These are phyloP conservation scores for Spinellus fusiger DNA, from an alignment of 192 early-diverging fungal genomes.

Conservation along the genomic window DNA sequence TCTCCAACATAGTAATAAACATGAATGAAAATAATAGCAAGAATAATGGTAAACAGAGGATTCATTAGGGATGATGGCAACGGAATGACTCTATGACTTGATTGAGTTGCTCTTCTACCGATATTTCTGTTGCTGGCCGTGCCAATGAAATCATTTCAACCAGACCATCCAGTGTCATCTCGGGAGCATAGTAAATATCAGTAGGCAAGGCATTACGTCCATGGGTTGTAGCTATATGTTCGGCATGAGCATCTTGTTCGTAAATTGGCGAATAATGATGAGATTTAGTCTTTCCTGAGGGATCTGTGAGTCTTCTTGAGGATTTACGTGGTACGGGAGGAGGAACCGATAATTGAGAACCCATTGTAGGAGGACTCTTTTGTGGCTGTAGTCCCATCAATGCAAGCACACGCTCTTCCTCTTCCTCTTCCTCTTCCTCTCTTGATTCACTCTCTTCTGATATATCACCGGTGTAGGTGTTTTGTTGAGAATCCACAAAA, in stretches of 20 bases:
- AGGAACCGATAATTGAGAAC: neutral
- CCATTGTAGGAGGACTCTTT: neutral
- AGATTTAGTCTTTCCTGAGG: neutral
- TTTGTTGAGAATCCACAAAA: neutral
- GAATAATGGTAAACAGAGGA: neutral
- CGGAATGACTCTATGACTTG: neutral
- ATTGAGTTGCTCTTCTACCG: neutral
- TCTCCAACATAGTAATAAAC: neutral
- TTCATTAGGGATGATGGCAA: neutral
- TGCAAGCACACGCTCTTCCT: slow-evolving; percentile 16
- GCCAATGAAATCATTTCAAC: slow-evolving; percentile 4
- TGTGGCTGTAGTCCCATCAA: slow-evolving; percentile 7
- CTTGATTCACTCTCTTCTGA: slow-evolving; percentile 5
- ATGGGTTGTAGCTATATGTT: slow-evolving; percentile 6
- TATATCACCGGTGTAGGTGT: neutral
- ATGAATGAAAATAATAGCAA: neutral
- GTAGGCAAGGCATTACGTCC: neutral
- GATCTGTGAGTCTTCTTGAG: slow-evolving; percentile 8
- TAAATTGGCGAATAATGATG: neutral
- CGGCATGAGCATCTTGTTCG: slow-evolving; percentile 8
- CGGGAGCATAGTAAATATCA: slow-evolving; percentile 15
- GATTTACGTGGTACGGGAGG: slow-evolving; percentile 24
- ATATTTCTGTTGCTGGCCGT: neutral
- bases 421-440: slow-evolving; percentile 18
- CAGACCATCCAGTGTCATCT: slow-evolving; percentile 2